These are phyloP conservation scores for Citrus sinensis DNA, from an alignment of 345 rosid genomes.

Conservation along the genomic window DVS_A1.0 CM039169.1:26488001-26488500, in stretches of 20 bases:
- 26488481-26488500: slow-evolving; percentile 20
- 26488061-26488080: neutral
- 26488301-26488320: neutral
- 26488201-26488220: neutral
- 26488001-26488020: neutral
- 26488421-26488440: neutral
- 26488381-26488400: neutral
- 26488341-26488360: neutral
- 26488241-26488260: too few relatives aligned
- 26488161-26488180: neutral
- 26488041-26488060: neutral
- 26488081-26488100: neutral
- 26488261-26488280: neutral
- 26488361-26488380: neutral
- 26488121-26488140: neutral
- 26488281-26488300: neutral
- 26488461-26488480: slow-evolving; percentile 16
- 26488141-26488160: neutral
- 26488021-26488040: neutral
- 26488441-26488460: slow-evolving; percentile 2
- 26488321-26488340: neutral
- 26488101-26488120: neutral
- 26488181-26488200: neutral
- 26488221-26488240: neutral
- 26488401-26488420: neutral